Percentiles rank a stretch among this genome's conserved stretches.
phyloP scores from a whole-genome alignment of 2,329 filamentous ascomycete species.

The Penicillium palitans region DNA sequence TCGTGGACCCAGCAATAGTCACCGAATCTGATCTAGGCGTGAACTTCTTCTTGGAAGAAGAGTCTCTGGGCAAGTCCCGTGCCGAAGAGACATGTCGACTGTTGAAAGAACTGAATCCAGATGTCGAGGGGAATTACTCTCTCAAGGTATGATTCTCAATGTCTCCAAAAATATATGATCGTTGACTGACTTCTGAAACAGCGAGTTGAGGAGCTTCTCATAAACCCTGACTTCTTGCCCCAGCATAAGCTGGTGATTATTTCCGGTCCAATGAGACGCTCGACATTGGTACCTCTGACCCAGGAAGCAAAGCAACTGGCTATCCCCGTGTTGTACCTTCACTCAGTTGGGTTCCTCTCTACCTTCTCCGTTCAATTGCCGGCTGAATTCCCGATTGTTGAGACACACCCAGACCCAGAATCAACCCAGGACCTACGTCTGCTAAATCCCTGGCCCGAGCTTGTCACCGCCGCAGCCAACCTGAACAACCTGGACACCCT shows the following conservation, averaged over 20 bases:
- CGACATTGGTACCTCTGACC: constrained; percentile 53
- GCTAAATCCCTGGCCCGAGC: constrained; percentile 80
- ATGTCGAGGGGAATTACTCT: constrained; percentile 75
- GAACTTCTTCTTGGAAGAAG: constrained; percentile 92
- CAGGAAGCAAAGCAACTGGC: constrained; percentile 55
- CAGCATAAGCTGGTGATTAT: constrained; percentile 63
- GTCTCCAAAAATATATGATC: background rate
- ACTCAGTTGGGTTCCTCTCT: constrained; percentile 90
- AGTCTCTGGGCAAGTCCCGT: constrained; percentile 71
- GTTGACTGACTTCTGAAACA: constrained; percentile 15
- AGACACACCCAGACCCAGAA: constrained; percentile 89
- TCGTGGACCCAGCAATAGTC: constrained; percentile 79
- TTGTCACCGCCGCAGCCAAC: constrained; percentile 64
- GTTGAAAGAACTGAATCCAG: constrained; percentile 85
- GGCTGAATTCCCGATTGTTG: constrained; percentile 83
- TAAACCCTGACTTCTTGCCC: constrained; percentile 40
- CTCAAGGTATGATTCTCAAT: constrained; percentile 50
- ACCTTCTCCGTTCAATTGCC: constrained; percentile 80
- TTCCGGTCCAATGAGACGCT: constrained; percentile 58
- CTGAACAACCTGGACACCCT: constrained; percentile 69
- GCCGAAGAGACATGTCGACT: constrained; percentile 75
- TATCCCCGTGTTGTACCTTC: constrained; percentile 76
- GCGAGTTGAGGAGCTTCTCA: constrained; percentile 42
- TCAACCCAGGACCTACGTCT: constrained; percentile 83
- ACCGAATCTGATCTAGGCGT: constrained; percentile 81